Evolutionary conservation across 805 yeast species (phyloP), one percentile per base, ranked within the genome.

Genomic region (Metschnikowia vanudenii): DNA sequence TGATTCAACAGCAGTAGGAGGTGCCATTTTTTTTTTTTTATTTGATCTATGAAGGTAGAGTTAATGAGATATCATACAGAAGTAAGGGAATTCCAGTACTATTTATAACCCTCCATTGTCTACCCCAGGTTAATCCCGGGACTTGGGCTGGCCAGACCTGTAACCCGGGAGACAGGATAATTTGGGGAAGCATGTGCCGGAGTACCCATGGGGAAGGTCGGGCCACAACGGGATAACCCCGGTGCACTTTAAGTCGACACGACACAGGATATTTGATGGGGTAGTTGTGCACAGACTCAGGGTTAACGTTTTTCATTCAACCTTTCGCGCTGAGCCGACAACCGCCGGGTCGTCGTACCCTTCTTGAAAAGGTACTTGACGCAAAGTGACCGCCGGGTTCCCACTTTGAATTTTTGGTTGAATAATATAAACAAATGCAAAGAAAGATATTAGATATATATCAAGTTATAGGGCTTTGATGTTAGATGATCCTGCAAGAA

Each of bases 1-100:
- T 18, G 76, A 72, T 65, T 69, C 74, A 53, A 69, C 65, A 50
- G 76, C 77, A 46, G 73, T 63, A 34, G 76, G 76, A 58, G 76
- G 76, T 54, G 67, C 57, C 76, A 71, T 71, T 38, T 46, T 60
- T 33, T 31, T 14, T 31, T 22, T 28, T 60, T 33, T 31, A 17
- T 31, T 22, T 28, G 31, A 20, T 41, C 7, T 16, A 22, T 35
- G 24, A n/a, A 14, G 31, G 22, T 24, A 16, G 32, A 34, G 13
- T 11, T 32, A 19, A 17, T 20, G 18, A 28, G 19, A 11, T 16
- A 16, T 26, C 32, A 10, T 12, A 26, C 36, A 4, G 5, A 11
- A 37, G 1, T 35, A 39, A 31, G 36, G 52, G 55, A 45, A 43
- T 34, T 42, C 48, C 26, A n/a, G 16, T 4, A 18, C 49, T 35